phyloP scores from a whole-genome alignment of 2,329 filamentous ascomycete genomes.

The Colletotrichum abscissum region DNA sequence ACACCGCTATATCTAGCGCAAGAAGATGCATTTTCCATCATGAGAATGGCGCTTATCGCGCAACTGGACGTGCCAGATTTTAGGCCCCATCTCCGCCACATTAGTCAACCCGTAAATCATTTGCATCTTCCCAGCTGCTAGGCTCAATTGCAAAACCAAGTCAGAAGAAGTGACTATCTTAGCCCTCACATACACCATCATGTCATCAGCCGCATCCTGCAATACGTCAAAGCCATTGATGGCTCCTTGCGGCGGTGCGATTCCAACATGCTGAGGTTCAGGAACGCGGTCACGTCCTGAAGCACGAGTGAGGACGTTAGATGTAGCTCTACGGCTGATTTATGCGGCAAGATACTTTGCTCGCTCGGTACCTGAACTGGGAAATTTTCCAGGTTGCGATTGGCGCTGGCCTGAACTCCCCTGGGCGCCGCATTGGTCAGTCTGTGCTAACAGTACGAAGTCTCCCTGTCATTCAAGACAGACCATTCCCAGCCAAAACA shows the following conservation, averaged over 20 bases:
- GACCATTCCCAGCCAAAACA: background rate
- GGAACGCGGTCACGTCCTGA: background rate
- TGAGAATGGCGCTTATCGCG: background rate
- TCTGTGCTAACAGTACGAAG: constrained; percentile 5
- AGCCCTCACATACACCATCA: background rate
- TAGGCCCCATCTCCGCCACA: background rate
- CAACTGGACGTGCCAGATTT: background rate
- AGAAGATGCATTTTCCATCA: background rate
- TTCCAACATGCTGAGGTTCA: background rate
- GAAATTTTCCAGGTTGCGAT: constrained; percentile 14
- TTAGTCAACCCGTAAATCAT: background rate
- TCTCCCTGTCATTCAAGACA: background rate
- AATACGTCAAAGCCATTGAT: background rate
- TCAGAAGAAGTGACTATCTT: background rate
- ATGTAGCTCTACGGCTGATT: background rate
- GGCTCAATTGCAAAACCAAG: background rate
- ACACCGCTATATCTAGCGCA: background rate
- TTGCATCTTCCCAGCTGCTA: background rate
- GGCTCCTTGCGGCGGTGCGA: background rate
- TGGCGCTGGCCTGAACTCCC: background rate
- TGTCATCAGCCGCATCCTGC: background rate
- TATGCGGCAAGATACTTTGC: background rate
- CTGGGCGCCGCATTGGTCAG: constrained; percentile 16
- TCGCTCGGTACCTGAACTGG: background rate
- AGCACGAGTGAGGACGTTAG: too few species aligned